Evolutionary conservation across 192 early-diverging fungal species (phyloP), one percentile per base, ranked within the genome.

Genomic region (Dissophora ornata): DNA sequence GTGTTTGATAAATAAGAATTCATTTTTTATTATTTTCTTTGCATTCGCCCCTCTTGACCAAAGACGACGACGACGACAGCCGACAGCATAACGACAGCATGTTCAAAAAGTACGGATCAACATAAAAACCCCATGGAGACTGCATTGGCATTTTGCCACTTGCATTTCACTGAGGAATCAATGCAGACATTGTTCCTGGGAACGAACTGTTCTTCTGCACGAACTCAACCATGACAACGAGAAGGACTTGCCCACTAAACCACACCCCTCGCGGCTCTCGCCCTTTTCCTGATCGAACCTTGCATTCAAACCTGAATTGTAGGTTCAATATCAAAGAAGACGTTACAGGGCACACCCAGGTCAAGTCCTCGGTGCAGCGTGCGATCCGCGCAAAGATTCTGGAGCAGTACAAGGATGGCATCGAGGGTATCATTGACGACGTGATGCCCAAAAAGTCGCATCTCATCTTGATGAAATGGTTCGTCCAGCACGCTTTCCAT

Each of bases 371-470:
- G 26, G 92, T 95, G 19, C 93, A 96, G 65, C 89, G 97, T 29
- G 82, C 75, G 0, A 91, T 98, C 63, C 87, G 95, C 46, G 73
- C 91, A 36, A 95, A 94, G 83, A 91, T 98, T 25, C 52, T 89
- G 33, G 94, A 93, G 47, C 92, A 97, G 71, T 97, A 94, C 71
- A 96, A 96, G n/a, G 83, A 82, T 26, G 71, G 71, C 28, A 82
- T 99, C 3, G 91, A 92, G 62, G 81, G 91, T 15, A 86, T 92
- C 75, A 83, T 97, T 45, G 96, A 99, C 67, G 95, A 97, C 34
- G 81, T 99, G 21, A 80, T 99, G 65, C 98, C 98, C n/a, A 99
- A 98, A 71, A 98, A 98, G 80, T 80, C 93, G 16, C 92, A 90
- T 25, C 68, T 98, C 66, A 79, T 93, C 36, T 87, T 95, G 48